Conservation (phyloP, 106 monocot species). For the Acorus calamus region DNA sequence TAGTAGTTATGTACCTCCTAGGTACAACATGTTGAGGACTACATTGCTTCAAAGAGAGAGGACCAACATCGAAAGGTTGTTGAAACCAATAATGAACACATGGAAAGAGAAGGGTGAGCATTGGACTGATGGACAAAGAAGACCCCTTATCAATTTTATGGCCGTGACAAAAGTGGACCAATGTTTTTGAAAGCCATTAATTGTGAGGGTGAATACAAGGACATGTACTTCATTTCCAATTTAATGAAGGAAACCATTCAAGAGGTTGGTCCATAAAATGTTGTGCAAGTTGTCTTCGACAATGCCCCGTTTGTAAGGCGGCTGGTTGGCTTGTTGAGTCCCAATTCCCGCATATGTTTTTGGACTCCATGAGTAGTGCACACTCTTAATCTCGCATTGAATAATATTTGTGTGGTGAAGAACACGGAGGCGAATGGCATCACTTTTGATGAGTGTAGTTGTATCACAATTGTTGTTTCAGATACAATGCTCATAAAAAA, state of each 20-base stretch:
- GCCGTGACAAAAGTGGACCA: background rate
- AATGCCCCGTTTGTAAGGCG: constrained; percentile 5
- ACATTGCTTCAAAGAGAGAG: constrained; percentile 7
- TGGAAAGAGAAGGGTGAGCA: constrained; percentile 13
- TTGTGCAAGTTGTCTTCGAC: too few species aligned
- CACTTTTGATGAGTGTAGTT: too few species aligned
- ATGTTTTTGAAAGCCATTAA: constrained; percentile 15
- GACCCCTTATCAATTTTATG: constrained; percentile 11
- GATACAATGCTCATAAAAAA: too few species aligned
- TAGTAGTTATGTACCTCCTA: constrained; percentile 5
- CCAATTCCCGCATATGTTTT: constrained; percentile 1
- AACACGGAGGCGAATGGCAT: too few species aligned
- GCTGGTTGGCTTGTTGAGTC: background rate
- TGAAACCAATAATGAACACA: constrained; percentile 8
- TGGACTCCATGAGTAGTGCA: constrained; percentile 21
- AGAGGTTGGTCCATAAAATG: too few species aligned
- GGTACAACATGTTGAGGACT: constrained; percentile 11
- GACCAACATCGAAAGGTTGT: constrained; percentile 4
- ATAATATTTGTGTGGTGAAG: too few species aligned
- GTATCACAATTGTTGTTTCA: too few species aligned
- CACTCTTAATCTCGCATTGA: too few species aligned
- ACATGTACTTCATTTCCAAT: background rate
- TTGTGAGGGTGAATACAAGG: constrained; percentile 1
- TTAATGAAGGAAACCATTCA: background rate
- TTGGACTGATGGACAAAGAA: constrained; percentile 3